Evolutionary conservation across 306 rosid species (phyloP).

Genomic region (Castanea crenata): DNA sequence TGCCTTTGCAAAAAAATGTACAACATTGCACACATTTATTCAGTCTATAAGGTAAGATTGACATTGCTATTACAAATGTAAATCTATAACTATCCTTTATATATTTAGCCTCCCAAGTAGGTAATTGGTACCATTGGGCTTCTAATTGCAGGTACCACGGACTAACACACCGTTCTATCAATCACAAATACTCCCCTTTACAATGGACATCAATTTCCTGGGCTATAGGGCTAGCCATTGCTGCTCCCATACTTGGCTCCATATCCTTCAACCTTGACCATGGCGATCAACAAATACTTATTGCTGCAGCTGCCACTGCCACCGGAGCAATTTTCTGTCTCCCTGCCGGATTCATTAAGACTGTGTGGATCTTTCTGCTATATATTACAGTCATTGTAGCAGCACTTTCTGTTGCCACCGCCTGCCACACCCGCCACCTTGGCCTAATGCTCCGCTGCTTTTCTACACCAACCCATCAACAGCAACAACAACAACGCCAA

Average conservation of each 20-base stretch:
- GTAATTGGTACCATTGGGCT: not conserved
- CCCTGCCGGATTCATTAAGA: constrained; percentile 63
- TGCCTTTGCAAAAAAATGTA: too few relatives aligned
- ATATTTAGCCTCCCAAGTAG: too few relatives aligned
- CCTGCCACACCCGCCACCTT: constrained; percentile 82
- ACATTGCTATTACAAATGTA: too few relatives aligned
- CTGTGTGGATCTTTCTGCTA: constrained; percentile 57
- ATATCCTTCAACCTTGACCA: constrained; percentile 63
- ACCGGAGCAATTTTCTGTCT: constrained; percentile 73
- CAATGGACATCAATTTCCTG: constrained; percentile 84
- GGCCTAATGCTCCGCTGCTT: constrained; percentile 68
- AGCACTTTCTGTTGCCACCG: constrained; percentile 51
- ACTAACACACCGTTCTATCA: constrained; percentile 45
- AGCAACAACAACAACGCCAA: too few relatives aligned
- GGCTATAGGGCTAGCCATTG: constrained; percentile 63
- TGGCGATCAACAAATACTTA: constrained; percentile 49
- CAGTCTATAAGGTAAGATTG: too few relatives aligned
- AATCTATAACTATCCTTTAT: too few relatives aligned
- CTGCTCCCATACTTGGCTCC: constrained; percentile 58
- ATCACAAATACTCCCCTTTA: constrained; percentile 42
- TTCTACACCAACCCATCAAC: constrained; percentile 31
- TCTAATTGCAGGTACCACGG: constrained; percentile 55
- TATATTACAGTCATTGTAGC: constrained; percentile 60
- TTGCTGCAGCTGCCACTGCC: constrained; percentile 47
- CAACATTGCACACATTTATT: too few relatives aligned